Evolutionary conservation across 495 filamentous ascomycete genomes (phyloP).

Genomic region (Hyaloscypha finlandica): DNA sequence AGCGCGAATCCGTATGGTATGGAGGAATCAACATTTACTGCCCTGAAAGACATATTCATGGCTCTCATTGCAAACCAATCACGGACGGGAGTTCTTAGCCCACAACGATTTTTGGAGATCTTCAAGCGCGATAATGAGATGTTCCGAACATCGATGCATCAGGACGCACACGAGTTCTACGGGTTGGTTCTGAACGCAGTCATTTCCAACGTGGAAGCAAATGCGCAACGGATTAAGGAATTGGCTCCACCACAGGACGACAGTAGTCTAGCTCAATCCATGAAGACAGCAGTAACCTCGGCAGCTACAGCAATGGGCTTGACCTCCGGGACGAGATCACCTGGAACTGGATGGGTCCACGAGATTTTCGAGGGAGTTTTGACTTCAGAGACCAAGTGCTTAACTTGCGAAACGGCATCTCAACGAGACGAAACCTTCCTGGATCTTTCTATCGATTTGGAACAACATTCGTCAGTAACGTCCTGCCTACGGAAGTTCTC

Average conservation of each 20-base stretch:
- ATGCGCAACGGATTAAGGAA: constrained; percentile 61
- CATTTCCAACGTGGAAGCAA: constrained; percentile 87
- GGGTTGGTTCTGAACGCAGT: constrained; percentile 95
- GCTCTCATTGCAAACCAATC: constrained; percentile 80
- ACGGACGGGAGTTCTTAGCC: constrained; percentile 88
- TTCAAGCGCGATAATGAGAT: constrained; percentile 94
- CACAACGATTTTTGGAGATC: constrained; percentile 90
- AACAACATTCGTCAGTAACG: constrained; percentile 94
- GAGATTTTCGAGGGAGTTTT: constrained; percentile 94
- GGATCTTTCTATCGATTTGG: constrained; percentile 93
- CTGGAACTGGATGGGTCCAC: constrained; percentile 86
- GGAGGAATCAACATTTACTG: constrained; percentile 91
- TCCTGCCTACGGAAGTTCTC: constrained; percentile 95
- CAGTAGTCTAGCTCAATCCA: constrained; percentile 40
- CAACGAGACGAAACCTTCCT: constrained; percentile 94
- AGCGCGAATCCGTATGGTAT: constrained; percentile 83
- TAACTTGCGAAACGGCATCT: constrained; percentile 95
- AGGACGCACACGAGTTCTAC: constrained; percentile 97
- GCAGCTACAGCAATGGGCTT: constrained; percentile 38
- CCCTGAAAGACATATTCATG: constrained; percentile 95
- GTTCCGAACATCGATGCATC: constrained; percentile 96
- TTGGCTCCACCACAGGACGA: constrained; percentile 43
- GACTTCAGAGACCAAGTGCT: constrained; percentile 93
- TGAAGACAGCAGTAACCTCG: constrained; percentile 48
- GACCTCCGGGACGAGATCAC: constrained; percentile 40